Conservation (phyloP, 306 rosid genomes). For the Pachyrhizus erosus region DNA sequence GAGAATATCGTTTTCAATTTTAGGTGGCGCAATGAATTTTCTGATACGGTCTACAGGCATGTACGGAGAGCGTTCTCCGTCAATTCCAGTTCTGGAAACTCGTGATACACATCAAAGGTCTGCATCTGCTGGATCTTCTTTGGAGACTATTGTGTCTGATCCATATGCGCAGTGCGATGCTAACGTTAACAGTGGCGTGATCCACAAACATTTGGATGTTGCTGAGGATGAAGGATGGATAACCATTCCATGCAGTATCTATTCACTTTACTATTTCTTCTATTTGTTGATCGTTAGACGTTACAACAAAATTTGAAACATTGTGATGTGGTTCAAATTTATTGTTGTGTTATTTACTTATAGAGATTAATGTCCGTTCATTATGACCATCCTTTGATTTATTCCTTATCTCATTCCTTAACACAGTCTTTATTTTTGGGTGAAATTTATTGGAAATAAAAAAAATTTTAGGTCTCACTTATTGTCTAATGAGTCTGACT, state of each 20-base stretch:
- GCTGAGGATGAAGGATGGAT: constrained; percentile 90
- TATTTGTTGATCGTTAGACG: background rate
- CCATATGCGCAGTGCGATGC: constrained; percentile 50
- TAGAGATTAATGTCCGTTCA: background rate
- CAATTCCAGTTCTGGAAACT: constrained; percentile 53
- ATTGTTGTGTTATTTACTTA: background rate
- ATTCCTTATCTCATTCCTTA: background rate
- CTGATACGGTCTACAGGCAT: constrained; percentile 64
- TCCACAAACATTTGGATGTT: constrained; percentile 72
- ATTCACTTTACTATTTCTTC: constrained; percentile 5
- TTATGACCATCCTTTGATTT: background rate
- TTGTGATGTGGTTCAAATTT: background rate
- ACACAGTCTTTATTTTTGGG: too few species aligned
- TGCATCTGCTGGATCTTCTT: constrained; percentile 51
- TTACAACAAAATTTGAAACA: background rate
- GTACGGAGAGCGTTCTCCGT: constrained; percentile 52
- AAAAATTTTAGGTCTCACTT: background rate
- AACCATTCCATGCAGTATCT: constrained; percentile 76
- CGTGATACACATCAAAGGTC: constrained; percentile 52
- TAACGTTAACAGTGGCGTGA: too few species aligned
- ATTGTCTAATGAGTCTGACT: background rate
- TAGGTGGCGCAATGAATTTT: constrained; percentile 71
- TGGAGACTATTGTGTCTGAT: constrained; percentile 60
- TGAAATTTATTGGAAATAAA: background rate
- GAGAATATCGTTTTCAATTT: background rate